Evolutionary conservation across 805 yeast genomes (phyloP).

Genomic region (Saccharomycopsis fibuligera): DNA sequence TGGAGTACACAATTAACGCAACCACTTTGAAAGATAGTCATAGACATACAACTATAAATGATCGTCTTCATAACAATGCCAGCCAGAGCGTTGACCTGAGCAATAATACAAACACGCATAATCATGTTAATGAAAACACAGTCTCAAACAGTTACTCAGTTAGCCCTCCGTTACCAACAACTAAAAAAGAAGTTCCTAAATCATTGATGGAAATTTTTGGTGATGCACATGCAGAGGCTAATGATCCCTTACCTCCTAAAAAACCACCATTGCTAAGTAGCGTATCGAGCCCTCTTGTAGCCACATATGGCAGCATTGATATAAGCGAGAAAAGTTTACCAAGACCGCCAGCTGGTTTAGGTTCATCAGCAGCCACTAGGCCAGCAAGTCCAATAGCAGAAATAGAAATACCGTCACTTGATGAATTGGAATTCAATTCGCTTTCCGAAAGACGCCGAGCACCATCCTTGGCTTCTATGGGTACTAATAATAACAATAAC

Average conservation of each 20-base stretch:
- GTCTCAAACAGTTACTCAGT: constrained; percentile 4
- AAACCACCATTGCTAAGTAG: constrained; percentile 21
- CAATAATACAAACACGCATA: constrained; percentile 25
- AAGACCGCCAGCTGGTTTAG: constrained; percentile 17
- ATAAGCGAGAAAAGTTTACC: constrained; percentile 15
- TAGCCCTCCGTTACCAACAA: constrained; percentile 23
- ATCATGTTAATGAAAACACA: neutral
- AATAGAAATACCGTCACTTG: constrained; percentile 68
- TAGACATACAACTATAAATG: too few relatives aligned
- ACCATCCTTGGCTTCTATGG: constrained; percentile 21
- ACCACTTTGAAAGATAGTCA: constrained; percentile 21
- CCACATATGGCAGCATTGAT: constrained; percentile 16
- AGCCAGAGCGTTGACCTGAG: too few relatives aligned
- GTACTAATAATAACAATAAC: constrained; percentile 3
- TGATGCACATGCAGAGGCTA: constrained; percentile 34
- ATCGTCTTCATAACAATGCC: constrained; percentile 27
- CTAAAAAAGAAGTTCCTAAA: constrained; percentile 56
- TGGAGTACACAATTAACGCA: constrained; percentile 11
- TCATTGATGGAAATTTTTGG: constrained; percentile 68
- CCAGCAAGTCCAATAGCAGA: constrained; percentile 25
- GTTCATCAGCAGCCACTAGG: constrained; percentile 17
- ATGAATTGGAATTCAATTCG: constrained; percentile 28
- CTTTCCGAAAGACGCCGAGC: constrained; percentile 22
- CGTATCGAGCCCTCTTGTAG: constrained; percentile 20
- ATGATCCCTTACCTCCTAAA: constrained; percentile 22